Conservation (phyloP, 495 filamentous ascomycete species). For the Talaromyces proteolyticus region DNA sequence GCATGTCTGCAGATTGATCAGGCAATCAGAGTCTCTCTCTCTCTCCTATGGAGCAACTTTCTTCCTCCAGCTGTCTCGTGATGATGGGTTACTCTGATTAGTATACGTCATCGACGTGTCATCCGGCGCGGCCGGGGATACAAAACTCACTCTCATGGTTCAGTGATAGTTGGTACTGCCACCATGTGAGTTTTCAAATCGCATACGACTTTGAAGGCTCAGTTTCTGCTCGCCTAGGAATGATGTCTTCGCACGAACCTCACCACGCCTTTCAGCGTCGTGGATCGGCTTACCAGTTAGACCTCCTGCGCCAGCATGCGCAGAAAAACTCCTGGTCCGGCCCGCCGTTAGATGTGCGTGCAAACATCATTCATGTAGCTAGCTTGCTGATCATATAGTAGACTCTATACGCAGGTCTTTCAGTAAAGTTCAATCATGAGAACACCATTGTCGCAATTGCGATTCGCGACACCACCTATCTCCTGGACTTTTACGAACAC, state of each 20-base stretch:
- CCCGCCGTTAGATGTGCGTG: conserved; percentile 17
- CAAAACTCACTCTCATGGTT: too few relatives aligned
- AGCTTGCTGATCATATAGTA: conserved; percentile 18
- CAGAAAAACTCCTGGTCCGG: conserved; percentile 17
- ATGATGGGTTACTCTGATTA: not conserved
- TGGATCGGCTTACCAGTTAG: conserved; percentile 24
- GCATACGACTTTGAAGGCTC: too few relatives aligned
- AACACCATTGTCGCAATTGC: conserved; percentile 57
- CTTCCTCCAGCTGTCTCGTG: not conserved
- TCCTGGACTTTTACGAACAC: conserved; percentile 67
- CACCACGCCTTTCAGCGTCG: conserved; percentile 21
- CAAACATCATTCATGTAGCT: not conserved
- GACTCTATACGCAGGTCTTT: conserved; percentile 61
- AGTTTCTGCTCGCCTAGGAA: too few relatives aligned
- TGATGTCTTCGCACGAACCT: conserved; percentile 6
- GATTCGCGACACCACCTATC: conserved; percentile 72
- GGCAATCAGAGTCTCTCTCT: too few relatives aligned
- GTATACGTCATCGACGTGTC: conserved; percentile 5
- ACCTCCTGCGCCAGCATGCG: conserved; percentile 21
- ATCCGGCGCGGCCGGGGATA: not conserved
- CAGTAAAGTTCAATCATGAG: conserved; percentile 41
- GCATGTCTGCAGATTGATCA: too few relatives aligned
- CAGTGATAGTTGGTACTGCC: too few relatives aligned
- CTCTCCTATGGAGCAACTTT: too few relatives aligned
- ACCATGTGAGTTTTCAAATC: not conserved